Base-by-base conservation (phyloP, 768 basidiomycete genomes). In the Tremella yokohamensis region DNA sequence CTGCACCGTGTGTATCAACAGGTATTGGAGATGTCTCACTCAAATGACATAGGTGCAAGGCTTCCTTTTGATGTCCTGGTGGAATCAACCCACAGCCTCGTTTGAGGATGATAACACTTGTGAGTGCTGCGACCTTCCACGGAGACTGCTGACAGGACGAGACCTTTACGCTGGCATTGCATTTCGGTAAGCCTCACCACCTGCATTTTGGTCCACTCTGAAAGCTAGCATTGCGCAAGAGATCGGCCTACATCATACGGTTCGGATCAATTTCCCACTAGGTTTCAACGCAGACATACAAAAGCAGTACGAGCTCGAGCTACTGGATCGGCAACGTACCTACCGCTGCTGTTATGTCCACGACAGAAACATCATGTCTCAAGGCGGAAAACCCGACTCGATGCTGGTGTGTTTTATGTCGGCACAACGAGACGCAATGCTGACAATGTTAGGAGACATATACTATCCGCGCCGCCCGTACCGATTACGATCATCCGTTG, bases 351-450 rank as follows among this genome's bases (percentile, higher is more conserved):
- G 42, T 15, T 45, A 18, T 16, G 42, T 45, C 42, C 42, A 45
- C 22, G 42, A 45, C 22, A 4, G 42, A 16, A 45, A 18, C n/a
- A 45, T 45, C 42, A 45, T 45, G 42, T 45, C n/a, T 8, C 42
- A 45, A 16, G 42, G 42, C 42, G 42, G 42, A 45, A 45, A 45
- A 15, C 42, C 42, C 42, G 42, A 45, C 42, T 45, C 42, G 42
- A 22, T 45, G n/a, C 22, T 45, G 42, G 42, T 45, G 7, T 18
- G 42, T 16, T n/a, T 18, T 8, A 18, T 8, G 7, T 45, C 4
- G 11, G 29, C 6, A 34, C 11, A 45, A 4, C 8, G 42, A 45
- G 22, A 4, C 4, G 4, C 4, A 16, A 6, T 16, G 42, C n/a
- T 45, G 29, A 34, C 42, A 22, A 16, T 6, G 8, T 8, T 16